Conservation (phyloP, 768 basidiomycete species). For the Krasilnikovozyma curviuscula region DNA sequence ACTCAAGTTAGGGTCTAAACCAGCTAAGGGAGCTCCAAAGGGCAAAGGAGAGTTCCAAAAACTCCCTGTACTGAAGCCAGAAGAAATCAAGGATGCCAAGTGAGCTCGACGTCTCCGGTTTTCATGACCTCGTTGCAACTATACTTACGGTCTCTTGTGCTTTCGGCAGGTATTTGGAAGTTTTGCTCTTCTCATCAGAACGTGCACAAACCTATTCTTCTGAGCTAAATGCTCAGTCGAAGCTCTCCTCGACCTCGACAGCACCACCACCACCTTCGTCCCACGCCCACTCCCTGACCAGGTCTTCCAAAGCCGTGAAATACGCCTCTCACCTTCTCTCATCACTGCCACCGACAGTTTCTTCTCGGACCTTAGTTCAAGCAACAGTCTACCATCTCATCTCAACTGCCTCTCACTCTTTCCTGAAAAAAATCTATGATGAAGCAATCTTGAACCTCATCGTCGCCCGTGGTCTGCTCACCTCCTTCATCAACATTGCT, state of each 20-base stretch:
- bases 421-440: conserved; percentile 57
- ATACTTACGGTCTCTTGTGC: conserved; percentile 9
- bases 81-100: conserved; percentile 70
- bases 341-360: conserved; percentile 30
- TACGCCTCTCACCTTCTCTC: conserved; percentile 56
- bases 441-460: conserved; percentile 47
- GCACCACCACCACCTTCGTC: conserved; percentile 35
- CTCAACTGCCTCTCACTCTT: conserved; percentile 62
- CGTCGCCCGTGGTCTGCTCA: conserved; percentile 55
- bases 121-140: neutral
- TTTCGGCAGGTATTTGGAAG: neutral
- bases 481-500: conserved; percentile 43
- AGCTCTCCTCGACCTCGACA: conserved; percentile 37
- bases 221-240: conserved; percentile 53
- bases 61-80: conserved; percentile 42
- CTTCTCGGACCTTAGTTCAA: conserved; percentile 41
- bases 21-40: too few species aligned
- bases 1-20: too few species aligned
- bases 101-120: conserved; percentile 28
- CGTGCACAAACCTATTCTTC: conserved; percentile 59
- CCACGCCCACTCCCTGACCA: conserved; percentile 51
- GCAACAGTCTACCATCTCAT: conserved; percentile 58
- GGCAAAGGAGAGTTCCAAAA: too few species aligned
- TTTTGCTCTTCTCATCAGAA: conserved; percentile 12
- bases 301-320: conserved; percentile 56